Evolutionary conservation across 1,284 basidiomycete genomes (phyloP).

Genomic region (Malassezia restricta): DNA sequence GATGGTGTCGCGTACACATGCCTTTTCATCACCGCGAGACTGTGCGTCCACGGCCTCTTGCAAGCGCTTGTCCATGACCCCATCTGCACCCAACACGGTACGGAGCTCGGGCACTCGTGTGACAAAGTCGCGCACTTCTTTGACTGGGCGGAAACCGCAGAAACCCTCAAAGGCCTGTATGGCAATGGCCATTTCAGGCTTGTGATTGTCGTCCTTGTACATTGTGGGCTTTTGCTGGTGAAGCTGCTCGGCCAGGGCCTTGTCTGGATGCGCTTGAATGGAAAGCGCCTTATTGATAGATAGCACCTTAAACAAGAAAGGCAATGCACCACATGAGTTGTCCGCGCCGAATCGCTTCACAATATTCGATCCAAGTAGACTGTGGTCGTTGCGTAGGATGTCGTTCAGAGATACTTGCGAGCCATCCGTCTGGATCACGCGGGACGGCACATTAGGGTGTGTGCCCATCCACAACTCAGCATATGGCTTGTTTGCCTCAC

Average conservation of each 20-base stretch:
- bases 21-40: neutral
- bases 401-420: slow-evolving; percentile 16
- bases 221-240: slow-evolving; percentile 65
- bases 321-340: slow-evolving; percentile 21
- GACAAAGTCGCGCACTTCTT: slow-evolving; percentile 60
- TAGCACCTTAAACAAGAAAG: slow-evolving; percentile 49
- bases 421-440: slow-evolving; percentile 43
- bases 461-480: slow-evolving; percentile 83
- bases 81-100: slow-evolving; percentile 29
- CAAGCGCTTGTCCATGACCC: slow-evolving; percentile 2
- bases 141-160: slow-evolving; percentile 76
- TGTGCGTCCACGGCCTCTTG: neutral
- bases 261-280: slow-evolving; percentile 95
- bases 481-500: slow-evolving; percentile 25
- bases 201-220: slow-evolving; percentile 90
- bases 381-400: slow-evolving; percentile 21
- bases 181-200: slow-evolving; percentile 96
- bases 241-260: slow-evolving; percentile 66
- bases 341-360: slow-evolving; percentile 15
- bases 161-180: slow-evolving; percentile 80
- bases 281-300: slow-evolving; percentile 86
- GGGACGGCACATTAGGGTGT: slow-evolving; percentile 74
- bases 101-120: slow-evolving; percentile 64
- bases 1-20: slow-evolving; percentile 9
- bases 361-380: slow-evolving; percentile 24